phyloP scores from a whole-genome alignment of 2,329 filamentous ascomycete species.

The Neopestalotiopsis sp. region DNA sequence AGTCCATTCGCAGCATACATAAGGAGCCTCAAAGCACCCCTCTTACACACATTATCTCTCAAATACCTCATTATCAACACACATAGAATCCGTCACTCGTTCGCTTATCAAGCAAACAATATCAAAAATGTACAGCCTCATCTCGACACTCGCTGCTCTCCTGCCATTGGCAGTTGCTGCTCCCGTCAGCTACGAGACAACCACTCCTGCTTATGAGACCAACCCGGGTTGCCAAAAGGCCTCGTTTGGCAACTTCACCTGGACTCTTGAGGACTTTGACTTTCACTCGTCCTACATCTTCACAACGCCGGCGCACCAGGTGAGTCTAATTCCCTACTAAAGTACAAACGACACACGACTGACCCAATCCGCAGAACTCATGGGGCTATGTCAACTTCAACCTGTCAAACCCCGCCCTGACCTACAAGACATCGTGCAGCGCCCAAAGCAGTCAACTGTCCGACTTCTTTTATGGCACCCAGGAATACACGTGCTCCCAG shows the following conservation, averaged over 20 bases:
- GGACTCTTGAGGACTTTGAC: conserved; percentile 51
- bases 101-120: conserved; percentile 9
- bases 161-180: conserved; percentile 34
- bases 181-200: conserved; percentile 25
- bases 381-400: conserved; percentile 55
- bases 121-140: conserved; percentile 30
- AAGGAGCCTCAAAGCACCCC: background rate
- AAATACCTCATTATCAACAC: background rate
- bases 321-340: background rate
- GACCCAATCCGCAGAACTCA: conserved; percentile 36
- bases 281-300: conserved; percentile 56
- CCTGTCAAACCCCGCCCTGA: conserved; percentile 51
- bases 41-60: background rate
- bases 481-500: conserved; percentile 48
- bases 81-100: background rate
- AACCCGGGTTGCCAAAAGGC: conserved; percentile 37
- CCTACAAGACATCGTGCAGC: conserved; percentile 44
- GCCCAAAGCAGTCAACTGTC: conserved; percentile 47
- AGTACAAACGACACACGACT: background rate
- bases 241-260: conserved; percentile 42
- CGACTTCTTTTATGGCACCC: conserved; percentile 57
- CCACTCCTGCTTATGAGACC: conserved; percentile 26
- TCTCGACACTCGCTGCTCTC: conserved; percentile 31
- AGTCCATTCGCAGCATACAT: background rate
- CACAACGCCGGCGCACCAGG: conserved; percentile 56